phyloP scores from a whole-genome alignment of 306 rosid species.

The Pueraria montana region DNA sequence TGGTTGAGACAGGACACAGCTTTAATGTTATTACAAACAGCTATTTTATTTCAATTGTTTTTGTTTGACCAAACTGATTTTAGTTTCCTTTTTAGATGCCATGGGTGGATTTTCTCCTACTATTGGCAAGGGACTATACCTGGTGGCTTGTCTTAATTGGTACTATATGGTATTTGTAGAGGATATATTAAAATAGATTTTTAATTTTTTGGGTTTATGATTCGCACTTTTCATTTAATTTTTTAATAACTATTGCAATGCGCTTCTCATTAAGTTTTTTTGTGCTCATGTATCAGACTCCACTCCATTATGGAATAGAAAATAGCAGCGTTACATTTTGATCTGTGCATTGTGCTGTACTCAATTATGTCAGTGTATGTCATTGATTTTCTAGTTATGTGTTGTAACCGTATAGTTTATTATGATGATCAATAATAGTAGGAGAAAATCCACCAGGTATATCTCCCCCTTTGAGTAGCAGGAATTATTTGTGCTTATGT shows the following conservation, averaged over 20 bases:
- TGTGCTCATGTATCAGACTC: neutral
- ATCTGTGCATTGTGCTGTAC: neutral
- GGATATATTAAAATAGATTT: no score
- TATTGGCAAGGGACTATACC: neutral
- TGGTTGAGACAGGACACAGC: neutral
- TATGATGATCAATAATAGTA: no score
- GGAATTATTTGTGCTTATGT: no score
- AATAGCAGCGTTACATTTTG: neutral
- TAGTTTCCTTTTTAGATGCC: neutral
- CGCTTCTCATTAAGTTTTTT: neutral
- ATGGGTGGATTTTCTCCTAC: conserved; percentile 13
- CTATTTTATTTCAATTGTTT: neutral
- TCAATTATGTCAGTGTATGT: neutral
- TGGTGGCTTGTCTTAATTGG: conserved; percentile 21
- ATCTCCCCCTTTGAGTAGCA: no score
- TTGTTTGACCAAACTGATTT: conserved; percentile 6
- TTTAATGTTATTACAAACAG: no score
- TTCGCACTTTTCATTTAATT: neutral
- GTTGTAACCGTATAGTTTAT: no score
- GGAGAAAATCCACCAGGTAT: no score
- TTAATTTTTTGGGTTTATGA: neutral
- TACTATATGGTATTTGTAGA: neutral
- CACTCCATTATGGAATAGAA: neutral
- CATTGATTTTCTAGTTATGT: neutral
- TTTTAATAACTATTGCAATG: neutral